phyloP scores from a whole-genome alignment of 2,329 filamentous ascomycete species.

The Davidsoniella neocaledoniae region DNA sequence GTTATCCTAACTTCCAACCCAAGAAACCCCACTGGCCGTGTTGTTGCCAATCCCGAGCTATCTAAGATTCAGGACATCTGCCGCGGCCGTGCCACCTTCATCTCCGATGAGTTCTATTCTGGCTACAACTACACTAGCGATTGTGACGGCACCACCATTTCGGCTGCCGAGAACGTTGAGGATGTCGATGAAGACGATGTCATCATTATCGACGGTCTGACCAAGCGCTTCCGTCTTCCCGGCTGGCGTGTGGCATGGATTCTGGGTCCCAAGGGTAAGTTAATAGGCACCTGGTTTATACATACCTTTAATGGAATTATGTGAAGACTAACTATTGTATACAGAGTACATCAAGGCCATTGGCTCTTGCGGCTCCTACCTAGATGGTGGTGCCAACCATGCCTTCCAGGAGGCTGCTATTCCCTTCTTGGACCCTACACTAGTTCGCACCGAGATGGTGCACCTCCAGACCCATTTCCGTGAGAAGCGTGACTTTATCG shows the following conservation, averaged over 20 bases:
- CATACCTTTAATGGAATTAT: neutral
- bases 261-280: slow-evolving; percentile 59
- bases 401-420: slow-evolving; percentile 92
- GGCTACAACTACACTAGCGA: slow-evolving; percentile 91
- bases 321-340: slow-evolving; percentile 10
- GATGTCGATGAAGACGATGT: slow-evolving; percentile 86
- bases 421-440: slow-evolving; percentile 73
- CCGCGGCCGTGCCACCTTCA: slow-evolving; percentile 74
- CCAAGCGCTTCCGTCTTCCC: slow-evolving; percentile 89
- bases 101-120: slow-evolving; percentile 93
- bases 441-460: slow-evolving; percentile 73
- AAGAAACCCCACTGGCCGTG: slow-evolving; percentile 80
- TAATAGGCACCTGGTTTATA: neutral
- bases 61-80: slow-evolving; percentile 86
- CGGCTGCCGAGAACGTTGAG: slow-evolving; percentile 72
- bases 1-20: slow-evolving; percentile 93
- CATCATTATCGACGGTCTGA: slow-evolving; percentile 85
- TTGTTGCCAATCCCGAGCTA: slow-evolving; percentile 70
- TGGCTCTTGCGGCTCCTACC: slow-evolving; percentile 79
- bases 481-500: slow-evolving; percentile 82
- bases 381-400: slow-evolving; percentile 86
- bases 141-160: slow-evolving; percentile 82
- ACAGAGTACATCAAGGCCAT: slow-evolving; percentile 82
- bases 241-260: slow-evolving; percentile 98
- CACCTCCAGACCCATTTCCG: slow-evolving; percentile 80